A percentile compares a stretch with the other conserved stretches of the same genome.
phyloP scores from a whole-genome alignment of 108 stramenopile genomes.

The Cyclotella baltica region DNA sequence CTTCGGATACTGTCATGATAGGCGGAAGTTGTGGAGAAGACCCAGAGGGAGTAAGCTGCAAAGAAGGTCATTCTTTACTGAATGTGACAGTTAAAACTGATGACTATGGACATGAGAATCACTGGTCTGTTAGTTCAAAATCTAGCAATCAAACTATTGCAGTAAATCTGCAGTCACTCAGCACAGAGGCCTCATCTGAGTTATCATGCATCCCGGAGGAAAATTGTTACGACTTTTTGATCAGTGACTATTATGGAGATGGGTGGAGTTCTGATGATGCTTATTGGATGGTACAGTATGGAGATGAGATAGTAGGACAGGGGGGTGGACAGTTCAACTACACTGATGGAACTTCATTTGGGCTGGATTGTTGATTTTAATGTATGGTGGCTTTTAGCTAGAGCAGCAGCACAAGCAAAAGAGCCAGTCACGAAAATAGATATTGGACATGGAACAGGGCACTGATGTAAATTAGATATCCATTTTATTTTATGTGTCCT shows the following conservation, averaged over 20 bases:
- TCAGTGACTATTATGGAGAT: not conserved
- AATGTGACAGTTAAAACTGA: not conserved
- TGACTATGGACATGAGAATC: not conserved
- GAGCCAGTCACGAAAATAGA: too few relatives aligned
- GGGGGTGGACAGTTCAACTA: not conserved
- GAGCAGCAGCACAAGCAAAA: too few relatives aligned
- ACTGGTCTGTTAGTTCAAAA: not conserved
- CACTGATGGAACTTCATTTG: not conserved
- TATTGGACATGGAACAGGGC: too few relatives aligned
- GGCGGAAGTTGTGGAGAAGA: conserved; percentile 9
- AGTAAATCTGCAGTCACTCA: not conserved
- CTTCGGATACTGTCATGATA: conserved; percentile 1
- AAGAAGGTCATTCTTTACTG: not conserved
- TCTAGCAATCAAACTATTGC: not conserved
- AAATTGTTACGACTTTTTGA: not conserved
- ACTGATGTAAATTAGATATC: too few relatives aligned
- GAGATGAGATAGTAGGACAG: not conserved
- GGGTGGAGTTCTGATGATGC: too few relatives aligned
- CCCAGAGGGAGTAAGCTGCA: not conserved
- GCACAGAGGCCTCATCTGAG: not conserved
- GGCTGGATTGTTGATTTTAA: not conserved
- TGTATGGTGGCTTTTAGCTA: too few relatives aligned
- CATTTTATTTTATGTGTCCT: too few relatives aligned
- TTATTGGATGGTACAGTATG: not conserved
- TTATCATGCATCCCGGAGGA: not conserved